Conservation (phyloP, 306 rosid species). For the Prinsepia uniflora region DNA sequence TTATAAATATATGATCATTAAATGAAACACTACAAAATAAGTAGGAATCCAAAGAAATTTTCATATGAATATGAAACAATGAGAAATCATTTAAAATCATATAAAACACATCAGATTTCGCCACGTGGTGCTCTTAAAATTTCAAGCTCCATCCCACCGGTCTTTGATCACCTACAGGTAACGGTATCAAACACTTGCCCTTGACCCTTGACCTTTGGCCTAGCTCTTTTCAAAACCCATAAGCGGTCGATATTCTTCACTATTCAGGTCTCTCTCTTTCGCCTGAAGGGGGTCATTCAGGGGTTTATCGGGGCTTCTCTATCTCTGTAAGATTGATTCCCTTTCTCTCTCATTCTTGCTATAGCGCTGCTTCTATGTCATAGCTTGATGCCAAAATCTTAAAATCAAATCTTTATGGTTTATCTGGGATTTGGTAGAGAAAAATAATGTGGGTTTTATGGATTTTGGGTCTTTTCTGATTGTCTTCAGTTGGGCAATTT, state of each 20-base stretch:
- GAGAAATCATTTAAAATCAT: too few relatives aligned
- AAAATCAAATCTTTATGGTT: not conserved
- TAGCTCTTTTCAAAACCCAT: not conserved
- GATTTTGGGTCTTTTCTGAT: not conserved
- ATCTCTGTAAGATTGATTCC: not conserved
- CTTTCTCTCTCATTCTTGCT: not conserved
- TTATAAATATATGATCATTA: too few relatives aligned
- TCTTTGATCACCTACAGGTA: not conserved
- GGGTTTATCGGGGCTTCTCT: not conserved
- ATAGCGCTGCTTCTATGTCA: not conserved
- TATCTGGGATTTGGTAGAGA: not conserved
- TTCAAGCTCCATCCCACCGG: not conserved
- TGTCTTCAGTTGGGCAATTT: not conserved
- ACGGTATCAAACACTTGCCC: too few relatives aligned
- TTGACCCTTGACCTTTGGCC: not conserved
- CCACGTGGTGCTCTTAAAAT: slow-evolving; percentile 1
- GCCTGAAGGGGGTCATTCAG: not conserved
- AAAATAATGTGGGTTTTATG: not conserved
- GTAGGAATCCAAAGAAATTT: too few relatives aligned
- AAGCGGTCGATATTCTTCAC: not conserved
- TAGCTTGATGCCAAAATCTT: not conserved
- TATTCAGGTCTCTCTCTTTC: not conserved
- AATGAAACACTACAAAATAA: too few relatives aligned
- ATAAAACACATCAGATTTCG: too few relatives aligned
- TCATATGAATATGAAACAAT: too few relatives aligned